Percentiles rank a stretch among this genome's conserved stretches.
Evolutionary conservation across 768 basidiomycete genomes (phyloP).

Genomic region (Exsudoporus frostii): DNA sequence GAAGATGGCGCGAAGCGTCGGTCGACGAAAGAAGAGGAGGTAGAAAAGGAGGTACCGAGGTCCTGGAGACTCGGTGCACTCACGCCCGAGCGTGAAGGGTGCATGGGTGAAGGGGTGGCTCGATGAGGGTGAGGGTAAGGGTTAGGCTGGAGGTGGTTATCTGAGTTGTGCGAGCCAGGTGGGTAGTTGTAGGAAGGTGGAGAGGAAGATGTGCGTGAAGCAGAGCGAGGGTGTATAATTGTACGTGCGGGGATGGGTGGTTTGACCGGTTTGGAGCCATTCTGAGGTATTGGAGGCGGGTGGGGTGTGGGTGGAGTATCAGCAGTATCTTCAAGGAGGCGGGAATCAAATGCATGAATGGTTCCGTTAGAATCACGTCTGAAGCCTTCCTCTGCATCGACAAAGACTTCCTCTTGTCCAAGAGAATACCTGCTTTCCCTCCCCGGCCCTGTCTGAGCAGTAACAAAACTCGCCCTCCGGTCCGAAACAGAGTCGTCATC

Average conservation of each 20-base stretch:
- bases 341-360: slow-evolving; percentile 18
- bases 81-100: slow-evolving; percentile 11
- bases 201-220: slow-evolving; percentile 17
- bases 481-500: slow-evolving; percentile 45
- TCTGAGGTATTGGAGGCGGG: not conserved
- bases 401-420: slow-evolving; percentile 26
- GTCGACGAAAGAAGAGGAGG: slow-evolving; percentile 51
- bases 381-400: slow-evolving; percentile 29
- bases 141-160: slow-evolving; percentile 12
- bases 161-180: slow-evolving; percentile 15
- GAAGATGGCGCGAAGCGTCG: slow-evolving; percentile 48
- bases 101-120: slow-evolving; percentile 5
- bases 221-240: slow-evolving; percentile 12
- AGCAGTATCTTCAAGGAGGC: slow-evolving; percentile 10
- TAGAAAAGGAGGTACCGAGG: slow-evolving; percentile 28
- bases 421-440: slow-evolving; percentile 32
- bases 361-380: slow-evolving; percentile 24
- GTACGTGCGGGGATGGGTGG: slow-evolving; percentile 22
- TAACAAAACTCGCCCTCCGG: slow-evolving; percentile 57
- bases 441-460: slow-evolving; percentile 35
- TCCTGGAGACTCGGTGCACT: slow-evolving; percentile 29
- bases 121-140: slow-evolving; percentile 18
- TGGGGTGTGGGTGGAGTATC: slow-evolving; percentile 5
- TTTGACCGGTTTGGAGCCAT: slow-evolving; percentile 7
- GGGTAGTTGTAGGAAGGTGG: slow-evolving; percentile 27